These are phyloP conservation scores for Colletotrichum sp. DNA, from an alignment of 2,329 filamentous ascomycete species.

Conservation along the genomic window DNA sequence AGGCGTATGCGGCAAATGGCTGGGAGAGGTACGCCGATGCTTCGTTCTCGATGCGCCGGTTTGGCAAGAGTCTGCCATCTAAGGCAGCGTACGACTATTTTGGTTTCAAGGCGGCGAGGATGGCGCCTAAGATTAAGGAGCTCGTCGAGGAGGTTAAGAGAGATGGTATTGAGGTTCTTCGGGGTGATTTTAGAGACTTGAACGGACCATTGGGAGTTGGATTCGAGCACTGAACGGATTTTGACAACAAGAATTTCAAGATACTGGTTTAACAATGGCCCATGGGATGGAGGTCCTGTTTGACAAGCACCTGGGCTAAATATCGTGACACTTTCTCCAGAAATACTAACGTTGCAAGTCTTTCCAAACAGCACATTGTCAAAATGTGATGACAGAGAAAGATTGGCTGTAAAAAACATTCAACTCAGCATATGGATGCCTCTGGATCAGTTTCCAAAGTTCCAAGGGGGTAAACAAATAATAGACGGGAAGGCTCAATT, in stretches of 20 bases:
- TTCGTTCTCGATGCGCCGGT: slow-evolving; percentile 55
- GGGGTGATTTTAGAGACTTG: slow-evolving; percentile 36
- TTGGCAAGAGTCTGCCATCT: slow-evolving; percentile 61
- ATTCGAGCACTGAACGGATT: slow-evolving; percentile 16
- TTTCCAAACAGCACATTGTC: too few species aligned
- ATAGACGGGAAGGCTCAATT: neutral
- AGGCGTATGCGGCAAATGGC: slow-evolving; percentile 61
- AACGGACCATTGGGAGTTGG: slow-evolving; percentile 22
- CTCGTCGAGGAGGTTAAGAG: slow-evolving; percentile 32
- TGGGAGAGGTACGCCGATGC: slow-evolving; percentile 69
- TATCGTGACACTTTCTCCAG: too few species aligned
- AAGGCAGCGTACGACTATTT: slow-evolving; percentile 58
- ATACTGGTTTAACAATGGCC: too few species aligned
- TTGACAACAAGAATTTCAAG: too few species aligned
- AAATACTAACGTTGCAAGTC: too few species aligned
- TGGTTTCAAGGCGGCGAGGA: slow-evolving; percentile 48
- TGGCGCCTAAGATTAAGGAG: slow-evolving; percentile 35
- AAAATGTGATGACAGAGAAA: too few species aligned
- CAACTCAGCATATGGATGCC: too few species aligned
- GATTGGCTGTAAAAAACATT: too few species aligned
- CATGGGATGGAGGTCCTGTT: too few species aligned
- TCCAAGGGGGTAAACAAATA: too few species aligned
- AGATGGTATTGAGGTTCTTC: slow-evolving; percentile 32
- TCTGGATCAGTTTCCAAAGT: too few species aligned
- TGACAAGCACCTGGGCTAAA: too few species aligned